Evolutionary conservation across 1,284 basidiomycete species (phyloP), one percentile per base, ranked within the genome.

Genomic region (Rhodotorula sp.): DNA sequence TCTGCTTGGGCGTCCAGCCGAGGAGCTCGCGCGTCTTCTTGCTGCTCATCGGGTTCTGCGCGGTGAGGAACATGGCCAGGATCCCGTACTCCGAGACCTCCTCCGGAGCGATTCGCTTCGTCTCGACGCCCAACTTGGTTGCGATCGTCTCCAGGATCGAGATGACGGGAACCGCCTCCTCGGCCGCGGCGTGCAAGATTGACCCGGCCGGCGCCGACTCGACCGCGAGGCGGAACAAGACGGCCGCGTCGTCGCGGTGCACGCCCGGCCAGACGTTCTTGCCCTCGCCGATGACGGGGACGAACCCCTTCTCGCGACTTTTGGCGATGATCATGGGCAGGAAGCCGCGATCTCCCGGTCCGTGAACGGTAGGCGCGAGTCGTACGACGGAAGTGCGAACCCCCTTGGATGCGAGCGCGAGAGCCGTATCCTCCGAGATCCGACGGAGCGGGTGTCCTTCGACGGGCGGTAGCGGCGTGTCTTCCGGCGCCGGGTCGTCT

Each of bases 171-270:
- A 78, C 48, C 3, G 61, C 62, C 7, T 70, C 21, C 12, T 77
- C 75, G 8, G 49, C 73, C 7, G 75, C 72, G 2, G 61, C 75
- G 65, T 81, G 80, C 10, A 75, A 60, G 21, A 63, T 57, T 20
- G 62, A 48, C 1, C 76, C 77, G 4, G 63, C 63, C 3, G 71
- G 63, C 3, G 68, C 62, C 29, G 69, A 68, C 59, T 69, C 71
- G 34, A 80, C 48, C 0, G 79, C 79, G 15, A 79, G 66, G n/a
- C 70, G 66, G 65, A 74, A 79, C 18, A 80, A 61, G 14, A 21
- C 61, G 0, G 78, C 80, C 3, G 71, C 74, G 67, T 80, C 80
- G 16, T 71, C 51, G 46, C 76, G 72, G 69, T 79, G 72, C 16
- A 71, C 69, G 7, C 75, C 52, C 2, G 75, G 69, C 77, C 77